These are phyloP conservation scores for Penicillium sp. DNA, from an alignment of 2,329 filamentous ascomycete species.

Conservation along the genomic window DNA sequence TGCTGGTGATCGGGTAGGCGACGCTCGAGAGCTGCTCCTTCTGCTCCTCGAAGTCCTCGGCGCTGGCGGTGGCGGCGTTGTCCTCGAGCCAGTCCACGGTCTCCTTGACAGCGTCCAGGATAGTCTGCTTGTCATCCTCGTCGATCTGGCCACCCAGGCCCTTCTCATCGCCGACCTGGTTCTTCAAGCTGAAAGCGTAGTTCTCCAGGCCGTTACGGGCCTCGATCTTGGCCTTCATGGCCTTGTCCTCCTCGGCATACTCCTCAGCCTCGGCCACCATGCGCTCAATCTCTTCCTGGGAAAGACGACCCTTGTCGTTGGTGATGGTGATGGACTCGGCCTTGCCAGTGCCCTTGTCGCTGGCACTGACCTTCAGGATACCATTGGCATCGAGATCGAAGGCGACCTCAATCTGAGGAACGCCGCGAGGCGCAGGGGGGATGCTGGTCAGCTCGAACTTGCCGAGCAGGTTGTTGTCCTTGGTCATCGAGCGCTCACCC, in stretches of 20 bases:
- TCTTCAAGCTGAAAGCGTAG: slow-evolving; percentile 98
- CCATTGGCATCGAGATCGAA: slow-evolving; percentile 98
- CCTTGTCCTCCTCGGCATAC: slow-evolving; percentile 99
- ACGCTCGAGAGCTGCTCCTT: slow-evolving; percentile 98
- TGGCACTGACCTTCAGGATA: slow-evolving; percentile 92
- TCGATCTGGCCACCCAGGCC: slow-evolving; percentile 98
- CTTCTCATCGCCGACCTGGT: slow-evolving; percentile 96
- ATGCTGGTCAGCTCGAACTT: slow-evolving; percentile 98
- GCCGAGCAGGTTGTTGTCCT: slow-evolving; percentile 95
- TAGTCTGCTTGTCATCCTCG: slow-evolving; percentile 95
- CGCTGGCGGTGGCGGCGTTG: slow-evolving; percentile 77
- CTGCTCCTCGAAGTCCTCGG: slow-evolving; percentile 98
- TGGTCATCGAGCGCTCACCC: slow-evolving; percentile 89
- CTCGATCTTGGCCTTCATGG: slow-evolving; percentile 93
- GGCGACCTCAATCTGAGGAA: slow-evolving; percentile 96
- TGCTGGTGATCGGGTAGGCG: slow-evolving; percentile 98
- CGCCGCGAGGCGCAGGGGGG: slow-evolving; percentile 88
- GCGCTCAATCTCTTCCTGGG: slow-evolving; percentile 95
- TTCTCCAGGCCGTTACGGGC: slow-evolving; percentile 96
- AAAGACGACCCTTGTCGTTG: slow-evolving; percentile 98
- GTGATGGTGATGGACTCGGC: slow-evolving; percentile 96
- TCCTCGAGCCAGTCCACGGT: slow-evolving; percentile 94
- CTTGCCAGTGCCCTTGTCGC: slow-evolving; percentile 98
- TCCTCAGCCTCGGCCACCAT: slow-evolving; percentile 99
- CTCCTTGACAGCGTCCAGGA: slow-evolving; percentile 96